A percentile compares a stretch with the other conserved stretches of the same genome.
phyloP scores from a whole-genome alignment of 1,139 yeast species.

The Magnusiomyces sp. region DNA sequence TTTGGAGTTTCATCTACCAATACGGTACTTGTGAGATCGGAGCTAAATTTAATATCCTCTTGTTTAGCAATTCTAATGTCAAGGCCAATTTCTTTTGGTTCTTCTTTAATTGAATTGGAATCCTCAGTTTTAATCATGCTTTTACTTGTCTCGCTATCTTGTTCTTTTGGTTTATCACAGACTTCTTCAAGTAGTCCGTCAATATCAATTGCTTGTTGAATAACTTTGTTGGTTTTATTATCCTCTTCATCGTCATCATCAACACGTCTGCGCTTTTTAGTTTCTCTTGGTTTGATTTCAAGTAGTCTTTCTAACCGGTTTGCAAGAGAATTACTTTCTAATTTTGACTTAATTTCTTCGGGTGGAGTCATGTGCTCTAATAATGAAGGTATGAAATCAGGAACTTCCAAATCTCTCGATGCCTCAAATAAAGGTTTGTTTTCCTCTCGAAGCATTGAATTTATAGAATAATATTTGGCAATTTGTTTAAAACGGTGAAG shows the following conservation, averaged over 20 bases:
- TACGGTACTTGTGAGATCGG: too few relatives aligned
- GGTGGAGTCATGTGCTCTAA: neutral
- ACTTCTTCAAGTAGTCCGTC: neutral
- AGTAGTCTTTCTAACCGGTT: constrained; percentile 11
- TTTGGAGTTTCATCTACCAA: too few relatives aligned
- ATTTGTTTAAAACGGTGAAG: constrained; percentile 27
- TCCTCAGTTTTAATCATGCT: neutral
- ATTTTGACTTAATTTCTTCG: neutral
- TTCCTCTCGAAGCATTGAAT: constrained; percentile 17
- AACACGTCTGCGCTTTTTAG: constrained; percentile 7
- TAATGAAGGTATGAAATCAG: neutral
- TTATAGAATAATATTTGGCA: constrained; percentile 25
- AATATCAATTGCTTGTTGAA: neutral
- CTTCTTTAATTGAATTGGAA: neutral
- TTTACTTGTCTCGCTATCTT: too few relatives aligned
- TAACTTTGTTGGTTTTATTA: constrained; percentile 4
- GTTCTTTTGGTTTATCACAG: neutral
- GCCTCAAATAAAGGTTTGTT: neutral
- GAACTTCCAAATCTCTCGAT: neutral
- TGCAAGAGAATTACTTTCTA: neutral
- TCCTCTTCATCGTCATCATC: constrained; percentile 3
- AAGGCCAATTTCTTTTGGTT: neutral
- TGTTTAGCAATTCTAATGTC: too few relatives aligned
- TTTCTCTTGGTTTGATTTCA: constrained; percentile 16
- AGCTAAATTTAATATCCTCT: too few relatives aligned